Conservation (phyloP, 2,329 filamentous ascomycete species). For the Xylaria sp. region DNA sequence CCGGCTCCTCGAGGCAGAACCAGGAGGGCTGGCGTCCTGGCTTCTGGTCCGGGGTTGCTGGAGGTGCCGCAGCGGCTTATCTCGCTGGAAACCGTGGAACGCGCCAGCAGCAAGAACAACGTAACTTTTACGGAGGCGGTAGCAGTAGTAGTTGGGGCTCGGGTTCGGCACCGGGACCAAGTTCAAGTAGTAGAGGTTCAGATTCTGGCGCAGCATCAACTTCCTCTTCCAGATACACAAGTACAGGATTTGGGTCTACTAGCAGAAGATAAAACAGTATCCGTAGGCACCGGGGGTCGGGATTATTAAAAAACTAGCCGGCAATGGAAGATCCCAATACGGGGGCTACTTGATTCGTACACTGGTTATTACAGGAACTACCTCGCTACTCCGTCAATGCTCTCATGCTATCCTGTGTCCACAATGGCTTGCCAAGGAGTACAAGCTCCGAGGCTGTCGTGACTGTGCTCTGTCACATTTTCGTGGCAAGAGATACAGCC, state of each 20-base stretch:
- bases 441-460: conserved; percentile 17
- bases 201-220: conserved; percentile 52
- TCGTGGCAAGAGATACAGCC: conserved; percentile 7
- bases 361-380: conserved; percentile 24
- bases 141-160: conserved; percentile 47
- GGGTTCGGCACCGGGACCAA: conserved; percentile 34
- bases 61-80: conserved; percentile 77
- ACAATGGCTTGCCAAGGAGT: conserved; percentile 11
- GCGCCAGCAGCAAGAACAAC: conserved; percentile 47
- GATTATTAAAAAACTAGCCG: conserved; percentile 4
- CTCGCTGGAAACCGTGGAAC: conserved; percentile 66
- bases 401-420: conserved; percentile 38
- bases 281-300: background rate
- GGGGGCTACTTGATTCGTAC: conserved; percentile 9
- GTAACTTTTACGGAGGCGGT: conserved; percentile 36
- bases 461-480: conserved; percentile 8
- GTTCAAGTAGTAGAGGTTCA: conserved; percentile 46
- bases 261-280: conserved; percentile 46
- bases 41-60: conserved; percentile 77
- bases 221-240: conserved; percentile 68
- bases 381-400: conserved; percentile 12
- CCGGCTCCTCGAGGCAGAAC: conserved; percentile 41
- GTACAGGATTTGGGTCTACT: conserved; percentile 79
- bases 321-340: conserved; percentile 13
- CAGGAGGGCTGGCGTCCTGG: conserved; percentile 73